Conservation (phyloP, 345 rosid genomes). For the Odontarrhena argentea region DNA sequence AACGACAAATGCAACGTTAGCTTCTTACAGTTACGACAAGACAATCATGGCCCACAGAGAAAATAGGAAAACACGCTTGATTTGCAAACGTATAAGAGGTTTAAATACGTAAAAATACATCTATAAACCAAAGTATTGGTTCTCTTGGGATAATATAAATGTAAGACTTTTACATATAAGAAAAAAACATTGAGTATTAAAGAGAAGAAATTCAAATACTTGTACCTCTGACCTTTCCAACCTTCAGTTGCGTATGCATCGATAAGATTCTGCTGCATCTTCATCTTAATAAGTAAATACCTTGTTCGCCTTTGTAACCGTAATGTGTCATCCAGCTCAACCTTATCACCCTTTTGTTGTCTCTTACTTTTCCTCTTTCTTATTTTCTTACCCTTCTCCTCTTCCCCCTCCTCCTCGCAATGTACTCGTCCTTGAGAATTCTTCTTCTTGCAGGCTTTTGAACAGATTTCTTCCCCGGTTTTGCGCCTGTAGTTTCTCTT, state of each 20-base stretch:
- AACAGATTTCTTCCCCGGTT: constrained; percentile 30
- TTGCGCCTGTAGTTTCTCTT: constrained; percentile 28
- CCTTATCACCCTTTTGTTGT: constrained; percentile 51
- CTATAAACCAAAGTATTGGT: constrained; percentile 8
- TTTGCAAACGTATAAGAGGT: constrained; percentile 16
- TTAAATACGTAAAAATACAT: background rate
- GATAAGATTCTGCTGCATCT: constrained; percentile 95
- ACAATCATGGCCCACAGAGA: constrained; percentile 16
- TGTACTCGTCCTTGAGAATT: constrained; percentile 16
- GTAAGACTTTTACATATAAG: background rate
- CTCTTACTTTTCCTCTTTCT: constrained; percentile 58
- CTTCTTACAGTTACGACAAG: constrained; percentile 1
- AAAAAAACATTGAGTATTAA: background rate
- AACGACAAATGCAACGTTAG: constrained; percentile 12
- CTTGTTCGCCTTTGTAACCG: constrained; percentile 87
- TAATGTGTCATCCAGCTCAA: constrained; percentile 68
- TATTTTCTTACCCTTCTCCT: constrained; percentile 42
- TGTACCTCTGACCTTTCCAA: constrained; percentile 99
- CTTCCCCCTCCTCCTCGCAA: constrained; percentile 39
- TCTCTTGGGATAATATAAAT: constrained; percentile 21
- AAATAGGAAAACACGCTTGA: background rate
- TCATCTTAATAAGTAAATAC: constrained; percentile 87
- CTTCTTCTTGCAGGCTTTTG: constrained; percentile 5
- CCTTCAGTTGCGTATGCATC: constrained; percentile 98
- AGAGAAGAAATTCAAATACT: constrained; percentile 28